phyloP scores from a whole-genome alignment of 257 asterid genomes.

The Plectranthus barbatus region DNA sequence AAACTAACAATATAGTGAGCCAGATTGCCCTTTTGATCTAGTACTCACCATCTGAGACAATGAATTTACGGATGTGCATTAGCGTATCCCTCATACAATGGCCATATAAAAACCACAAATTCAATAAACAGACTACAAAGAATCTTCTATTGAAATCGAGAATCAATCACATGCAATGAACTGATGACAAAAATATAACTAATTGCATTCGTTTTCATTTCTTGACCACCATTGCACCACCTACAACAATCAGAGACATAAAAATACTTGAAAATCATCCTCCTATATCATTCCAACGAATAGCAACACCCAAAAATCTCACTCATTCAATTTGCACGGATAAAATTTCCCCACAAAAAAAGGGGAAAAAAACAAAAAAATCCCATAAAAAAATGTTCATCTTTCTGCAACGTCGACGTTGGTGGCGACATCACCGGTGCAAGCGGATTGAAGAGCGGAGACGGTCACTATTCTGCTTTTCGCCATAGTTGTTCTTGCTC shows the following conservation, averaged over 20 bases:
- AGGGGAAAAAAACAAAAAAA: background rate
- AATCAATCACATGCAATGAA: background rate
- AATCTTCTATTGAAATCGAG: background rate
- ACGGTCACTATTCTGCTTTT: slow-evolving; percentile 52
- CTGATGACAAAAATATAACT: background rate
- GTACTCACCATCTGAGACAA: no score
- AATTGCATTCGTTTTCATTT: no score
- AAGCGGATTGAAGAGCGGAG: slow-evolving; percentile 79
- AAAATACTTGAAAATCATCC: no score
- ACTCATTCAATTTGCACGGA: background rate
- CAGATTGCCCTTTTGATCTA: no score
- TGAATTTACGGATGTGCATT: no score
- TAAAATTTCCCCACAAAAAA: background rate
- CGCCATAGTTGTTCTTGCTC: slow-evolving; percentile 22
- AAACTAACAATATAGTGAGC: no score
- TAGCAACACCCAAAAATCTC: background rate
- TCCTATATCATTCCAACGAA: background rate
- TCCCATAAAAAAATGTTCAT: slow-evolving; percentile 18
- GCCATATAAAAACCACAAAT: no score
- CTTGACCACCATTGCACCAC: background rate
- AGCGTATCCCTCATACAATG: no score
- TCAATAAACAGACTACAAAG: no score
- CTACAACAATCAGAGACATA: background rate
- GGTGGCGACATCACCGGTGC: slow-evolving; percentile 75
- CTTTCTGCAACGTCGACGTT: slow-evolving; percentile 75